Base-by-base conservation (phyloP, 2,329 filamentous ascomycete species). In the Aspergillus candidus region DNA sequence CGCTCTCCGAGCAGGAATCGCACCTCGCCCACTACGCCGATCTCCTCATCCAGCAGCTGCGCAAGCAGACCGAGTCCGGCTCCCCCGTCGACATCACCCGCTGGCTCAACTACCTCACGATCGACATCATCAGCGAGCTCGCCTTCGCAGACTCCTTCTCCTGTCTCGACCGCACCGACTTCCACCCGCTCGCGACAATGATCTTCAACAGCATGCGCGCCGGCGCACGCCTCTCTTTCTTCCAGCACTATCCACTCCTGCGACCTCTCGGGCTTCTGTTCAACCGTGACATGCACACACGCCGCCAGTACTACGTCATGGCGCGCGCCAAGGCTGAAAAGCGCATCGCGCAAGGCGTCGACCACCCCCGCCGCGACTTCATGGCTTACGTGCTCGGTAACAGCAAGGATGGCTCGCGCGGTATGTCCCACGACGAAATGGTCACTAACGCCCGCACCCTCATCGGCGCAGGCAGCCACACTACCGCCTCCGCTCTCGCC, bases 391-490 rank as follows among this genome's bases (percentile, higher is more conserved):
- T 72, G 0, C 52, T 71, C 7, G 47, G 53, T 4, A 55, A 63
- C 42, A 60, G 63, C 31, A 61, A 60, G 42, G 52, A 57, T 4
- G 7, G 22, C 22, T 27, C 22, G 22, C 50, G 50, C 35, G 49
- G 47, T 1, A 50, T 64, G 50, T 56, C 55, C 4, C 40, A 52
- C 17, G 44, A 35, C 1, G 67, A 74, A 37, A 69, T 74, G 56
- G 58, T 70, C 14, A 46, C 60, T 0, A 70, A 69, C 40, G 54
- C 62, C 0, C 47, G 51, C 2, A 22, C 68, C 0, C 59, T 73
- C 31, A 70, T 73, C 51, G 41, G 68, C 6, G 72, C 70, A 2
- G 72, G 71, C 2, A 68, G 65, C 14, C 71, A 75, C 43, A 73
- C 72, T 0, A 69, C 69, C 0, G 71, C 71, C 0, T 71, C 65